Percentiles rank a stretch among this genome's conserved stretches.
Conservation (phyloP, 1,284 basidiomycete species). For the Taiwanofungus camphoratus region DNA sequence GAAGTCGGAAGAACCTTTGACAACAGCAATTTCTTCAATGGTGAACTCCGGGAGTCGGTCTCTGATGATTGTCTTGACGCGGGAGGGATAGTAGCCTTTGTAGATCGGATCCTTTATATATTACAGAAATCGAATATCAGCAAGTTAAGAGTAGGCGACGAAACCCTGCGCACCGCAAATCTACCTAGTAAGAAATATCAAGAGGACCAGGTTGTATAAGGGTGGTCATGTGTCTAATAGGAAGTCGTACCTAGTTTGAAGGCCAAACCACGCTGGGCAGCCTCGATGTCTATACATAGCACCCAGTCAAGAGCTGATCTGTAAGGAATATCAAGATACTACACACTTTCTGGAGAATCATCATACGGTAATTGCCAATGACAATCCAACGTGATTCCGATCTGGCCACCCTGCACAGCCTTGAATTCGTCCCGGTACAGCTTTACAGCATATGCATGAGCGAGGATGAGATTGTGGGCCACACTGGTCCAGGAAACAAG, state of each 20-base stretch:
- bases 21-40: conserved; percentile 37
- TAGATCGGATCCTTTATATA: conserved; percentile 39
- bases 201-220: too few species aligned
- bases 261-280: conserved; percentile 39
- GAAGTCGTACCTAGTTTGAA: conserved; percentile 26
- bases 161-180: conserved; percentile 21
- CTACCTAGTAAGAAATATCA: conserved; percentile 17
- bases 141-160: neutral
- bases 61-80: conserved; percentile 38
- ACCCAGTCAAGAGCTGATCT: neutral
- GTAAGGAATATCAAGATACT: neutral
- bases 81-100: conserved; percentile 43
- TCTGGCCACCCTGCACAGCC: conserved; percentile 47
- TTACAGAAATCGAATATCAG: neutral
- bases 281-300: conserved; percentile 31
- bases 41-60: conserved; percentile 47
- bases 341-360: conserved; percentile 37
- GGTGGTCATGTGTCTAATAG: too few species aligned
- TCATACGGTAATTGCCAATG: conserved; percentile 48
- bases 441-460: conserved; percentile 64
- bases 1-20: conserved; percentile 47
- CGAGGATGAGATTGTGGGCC: conserved; percentile 61
- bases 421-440: conserved; percentile 60
- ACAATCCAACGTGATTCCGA: conserved; percentile 63
- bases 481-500: conserved; percentile 36